phyloP scores from a whole-genome alignment of 2,329 filamentous ascomycete genomes.

The Dendrostoma leiphaemia region DNA sequence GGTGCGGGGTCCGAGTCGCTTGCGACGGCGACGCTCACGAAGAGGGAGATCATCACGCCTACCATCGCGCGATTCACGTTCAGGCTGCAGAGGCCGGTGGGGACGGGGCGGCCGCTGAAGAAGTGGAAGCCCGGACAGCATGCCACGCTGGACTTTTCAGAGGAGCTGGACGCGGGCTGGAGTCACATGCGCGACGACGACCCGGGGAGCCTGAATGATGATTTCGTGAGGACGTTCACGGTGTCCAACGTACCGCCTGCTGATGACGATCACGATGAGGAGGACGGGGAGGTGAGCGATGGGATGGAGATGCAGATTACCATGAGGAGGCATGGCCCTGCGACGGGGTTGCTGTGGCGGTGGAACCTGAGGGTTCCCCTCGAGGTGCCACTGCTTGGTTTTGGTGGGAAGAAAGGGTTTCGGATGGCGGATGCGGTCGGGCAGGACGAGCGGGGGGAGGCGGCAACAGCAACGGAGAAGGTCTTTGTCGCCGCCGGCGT shows the following conservation, averaged over 20 bases:
- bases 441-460: constrained; percentile 30
- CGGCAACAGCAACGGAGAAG: too few relatives aligned
- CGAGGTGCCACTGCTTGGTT: constrained; percentile 67
- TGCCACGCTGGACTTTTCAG: constrained; percentile 69
- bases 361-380: constrained; percentile 53
- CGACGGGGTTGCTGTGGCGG: constrained; percentile 63
- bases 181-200: constrained; percentile 82
- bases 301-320: constrained; percentile 67
- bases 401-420: constrained; percentile 61
- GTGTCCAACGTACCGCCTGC: constrained; percentile 58
- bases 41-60: constrained; percentile 61
- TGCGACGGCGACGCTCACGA: constrained; percentile 53
- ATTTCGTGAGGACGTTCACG: constrained; percentile 81
- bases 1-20: not conserved
- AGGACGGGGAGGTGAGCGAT: constrained; percentile 24
- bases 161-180: constrained; percentile 71
- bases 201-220: constrained; percentile 77
- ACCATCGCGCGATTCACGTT: constrained; percentile 65
- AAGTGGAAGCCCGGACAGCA: constrained; percentile 72
- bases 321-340: constrained; percentile 64
- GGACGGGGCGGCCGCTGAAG: constrained; percentile 19
- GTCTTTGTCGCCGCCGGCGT: constrained; percentile 77
- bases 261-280: constrained; percentile 1
- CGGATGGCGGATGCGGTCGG: constrained; percentile 26
- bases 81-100: too few relatives aligned